Evolutionary conservation across 140 eudicot species (phyloP).

Genomic region (Erigeron philadelphicus): DNA sequence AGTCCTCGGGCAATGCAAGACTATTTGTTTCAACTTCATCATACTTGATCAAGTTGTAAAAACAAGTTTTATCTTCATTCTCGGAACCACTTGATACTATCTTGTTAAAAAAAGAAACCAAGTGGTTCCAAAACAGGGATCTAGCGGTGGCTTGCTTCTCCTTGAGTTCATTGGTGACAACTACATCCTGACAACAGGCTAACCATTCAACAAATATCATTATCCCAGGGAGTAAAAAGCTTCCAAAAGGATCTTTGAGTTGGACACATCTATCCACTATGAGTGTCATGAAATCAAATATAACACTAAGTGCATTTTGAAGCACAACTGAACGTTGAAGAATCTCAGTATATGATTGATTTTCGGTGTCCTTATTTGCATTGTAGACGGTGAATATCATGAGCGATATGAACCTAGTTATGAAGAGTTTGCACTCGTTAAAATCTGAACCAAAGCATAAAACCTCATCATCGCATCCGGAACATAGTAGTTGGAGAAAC

Average conservation of each 20-base stretch:
- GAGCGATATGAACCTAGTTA: slow-evolving; percentile 60
- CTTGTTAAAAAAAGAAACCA: slow-evolving; percentile 60
- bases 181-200: slow-evolving; percentile 58
- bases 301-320: slow-evolving; percentile 71
- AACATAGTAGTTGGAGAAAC: slow-evolving; percentile 56
- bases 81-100: slow-evolving; percentile 32
- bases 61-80: slow-evolving; percentile 55
- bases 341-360: slow-evolving; percentile 81
- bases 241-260: slow-evolving; percentile 52
- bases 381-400: slow-evolving; percentile 78
- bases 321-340: slow-evolving; percentile 83
- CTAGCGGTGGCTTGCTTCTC: slow-evolving; percentile 64
- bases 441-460: slow-evolving; percentile 60
- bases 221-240: slow-evolving; percentile 82
- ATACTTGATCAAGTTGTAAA: slow-evolving; percentile 58
- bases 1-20: slow-evolving; percentile 73
- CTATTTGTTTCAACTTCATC: slow-evolving; percentile 75
- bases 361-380: slow-evolving; percentile 66
- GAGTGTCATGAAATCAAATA: slow-evolving; percentile 70
- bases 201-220: slow-evolving; percentile 86
- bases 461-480: slow-evolving; percentile 64
- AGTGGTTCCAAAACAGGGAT: slow-evolving; percentile 64
- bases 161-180: slow-evolving; percentile 53
- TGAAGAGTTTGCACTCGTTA: slow-evolving; percentile 55
- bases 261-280: slow-evolving; percentile 64